These are phyloP conservation scores for Chlorella sorokiniana DNA, from an alignment of 139 green algal genomes.

Conservation along the genomic window DNA sequence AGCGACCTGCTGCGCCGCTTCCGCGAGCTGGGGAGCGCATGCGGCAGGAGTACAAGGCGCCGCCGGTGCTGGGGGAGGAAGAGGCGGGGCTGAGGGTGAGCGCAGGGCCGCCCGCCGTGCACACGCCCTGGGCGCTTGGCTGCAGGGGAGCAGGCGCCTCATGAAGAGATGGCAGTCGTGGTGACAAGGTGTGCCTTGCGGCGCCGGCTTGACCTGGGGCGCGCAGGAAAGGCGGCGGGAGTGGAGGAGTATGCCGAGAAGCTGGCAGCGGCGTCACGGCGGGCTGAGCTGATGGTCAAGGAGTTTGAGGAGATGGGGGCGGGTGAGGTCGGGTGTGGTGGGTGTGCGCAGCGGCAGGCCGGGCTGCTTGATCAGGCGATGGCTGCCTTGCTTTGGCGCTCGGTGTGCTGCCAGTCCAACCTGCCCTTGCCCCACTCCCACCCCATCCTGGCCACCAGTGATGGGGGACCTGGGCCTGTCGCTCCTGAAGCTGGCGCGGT, in stretches of 20 bases:
- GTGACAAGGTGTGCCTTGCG: background rate
- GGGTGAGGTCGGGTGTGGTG: constrained; percentile 28
- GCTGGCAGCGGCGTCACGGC: constrained; percentile 49
- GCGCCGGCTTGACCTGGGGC: background rate
- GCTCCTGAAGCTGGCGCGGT: constrained; percentile 70
- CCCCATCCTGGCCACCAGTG: constrained; percentile 29
- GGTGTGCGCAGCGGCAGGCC: too few species aligned
- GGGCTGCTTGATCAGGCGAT: too few species aligned
- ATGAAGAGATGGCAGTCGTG: too few species aligned
- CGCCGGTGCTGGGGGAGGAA: constrained; percentile 40
- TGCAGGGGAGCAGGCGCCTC: too few species aligned
- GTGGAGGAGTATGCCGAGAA: constrained; percentile 62
- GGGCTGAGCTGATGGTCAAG: constrained; percentile 67
- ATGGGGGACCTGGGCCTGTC: constrained; percentile 74
- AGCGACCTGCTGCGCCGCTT: constrained; percentile 76
- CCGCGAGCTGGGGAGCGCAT: constrained; percentile 67
- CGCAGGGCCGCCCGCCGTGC: too few species aligned
- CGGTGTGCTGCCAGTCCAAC: background rate
- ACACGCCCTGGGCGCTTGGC: background rate
- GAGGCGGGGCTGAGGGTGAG: constrained; percentile 48
- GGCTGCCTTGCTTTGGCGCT: too few species aligned
- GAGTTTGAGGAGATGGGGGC: constrained; percentile 68
- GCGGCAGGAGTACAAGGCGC: constrained; percentile 42
- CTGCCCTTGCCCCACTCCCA: background rate
- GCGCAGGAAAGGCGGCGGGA: constrained; percentile 41